These are phyloP conservation scores for Sugiyamaella novakii DNA, from an alignment of 1,139 yeast genomes.

Conservation along the genomic window DNA sequence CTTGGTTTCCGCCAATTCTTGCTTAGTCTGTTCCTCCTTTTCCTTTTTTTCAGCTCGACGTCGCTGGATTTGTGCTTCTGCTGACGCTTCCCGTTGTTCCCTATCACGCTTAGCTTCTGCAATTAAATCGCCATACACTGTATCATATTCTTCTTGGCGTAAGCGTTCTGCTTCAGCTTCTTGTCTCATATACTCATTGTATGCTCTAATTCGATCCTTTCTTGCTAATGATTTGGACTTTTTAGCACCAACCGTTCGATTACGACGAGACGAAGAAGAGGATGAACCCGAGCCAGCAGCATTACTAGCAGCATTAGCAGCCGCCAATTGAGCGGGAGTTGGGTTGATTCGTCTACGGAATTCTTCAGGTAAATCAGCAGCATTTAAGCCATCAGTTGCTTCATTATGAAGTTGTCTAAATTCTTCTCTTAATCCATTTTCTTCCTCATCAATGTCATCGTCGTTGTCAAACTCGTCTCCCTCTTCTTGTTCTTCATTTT, in stretches of 20 bases:
- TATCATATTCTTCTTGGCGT: constrained; percentile 32
- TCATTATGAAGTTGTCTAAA: neutral
- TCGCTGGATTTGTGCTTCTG: constrained; percentile 29
- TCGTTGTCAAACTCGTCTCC: constrained; percentile 15
- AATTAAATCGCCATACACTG: constrained; percentile 37
- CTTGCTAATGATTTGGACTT: constrained; percentile 40
- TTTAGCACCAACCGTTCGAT: constrained; percentile 38
- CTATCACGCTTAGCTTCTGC: constrained; percentile 36
- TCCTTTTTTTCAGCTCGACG: constrained; percentile 28
- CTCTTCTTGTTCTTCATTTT: constrained; percentile 16
- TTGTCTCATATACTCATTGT: constrained; percentile 39
- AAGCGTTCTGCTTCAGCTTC: constrained; percentile 35
- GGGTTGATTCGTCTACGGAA: constrained; percentile 24
- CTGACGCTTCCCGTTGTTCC: constrained; percentile 30
- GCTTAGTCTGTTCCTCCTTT: constrained; percentile 26
- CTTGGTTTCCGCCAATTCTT: constrained; percentile 13
- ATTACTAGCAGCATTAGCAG: constrained; percentile 1
- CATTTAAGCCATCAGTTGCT: neutral
- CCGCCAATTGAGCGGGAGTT: constrained; percentile 24
- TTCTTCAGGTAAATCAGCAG: constrained; percentile 15
- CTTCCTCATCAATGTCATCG: constrained; percentile 11
- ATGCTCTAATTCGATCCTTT: constrained; percentile 39
- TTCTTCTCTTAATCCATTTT: constrained; percentile 7
- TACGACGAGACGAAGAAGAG: constrained; percentile 16
- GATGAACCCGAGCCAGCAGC: constrained; percentile 12